phyloP scores from a whole-genome alignment of 2,329 filamentous ascomycete species.

The Drechslerella coelobrocha region DNA sequence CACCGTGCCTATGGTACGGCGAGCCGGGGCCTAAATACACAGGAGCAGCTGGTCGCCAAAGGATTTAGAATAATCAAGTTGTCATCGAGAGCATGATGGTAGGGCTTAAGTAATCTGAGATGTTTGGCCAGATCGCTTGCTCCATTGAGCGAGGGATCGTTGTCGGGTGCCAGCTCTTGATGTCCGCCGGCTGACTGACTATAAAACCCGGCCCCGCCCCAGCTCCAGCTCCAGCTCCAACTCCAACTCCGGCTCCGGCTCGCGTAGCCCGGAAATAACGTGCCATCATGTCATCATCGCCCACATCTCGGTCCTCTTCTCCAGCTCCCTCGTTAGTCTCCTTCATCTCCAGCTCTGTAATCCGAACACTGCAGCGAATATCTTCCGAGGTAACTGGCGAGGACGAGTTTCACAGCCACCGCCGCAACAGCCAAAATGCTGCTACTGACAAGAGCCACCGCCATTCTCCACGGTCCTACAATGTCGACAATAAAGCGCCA shows the following conservation, averaged over 20 bases:
- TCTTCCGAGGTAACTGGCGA: slow-evolving; percentile 46
- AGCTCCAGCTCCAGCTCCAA: background rate
- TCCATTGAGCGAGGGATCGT: background rate
- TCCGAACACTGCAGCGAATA: slow-evolving; percentile 43
- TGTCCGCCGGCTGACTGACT: too few species aligned
- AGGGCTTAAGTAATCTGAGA: too few species aligned
- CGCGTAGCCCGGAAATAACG: slow-evolving; percentile 12
- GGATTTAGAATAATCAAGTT: too few species aligned
- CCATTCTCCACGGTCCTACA: background rate
- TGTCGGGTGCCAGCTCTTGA: background rate
- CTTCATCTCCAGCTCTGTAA: slow-evolving; percentile 45
- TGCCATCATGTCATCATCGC: slow-evolving; percentile 49
- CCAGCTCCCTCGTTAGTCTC: slow-evolving; percentile 45
- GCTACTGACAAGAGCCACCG: slow-evolving; percentile 13
- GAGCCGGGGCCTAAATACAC: background rate
- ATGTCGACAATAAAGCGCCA: slow-evolving; percentile 4
- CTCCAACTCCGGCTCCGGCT: background rate
- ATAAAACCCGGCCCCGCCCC: background rate
- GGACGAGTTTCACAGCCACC: slow-evolving; percentile 42
- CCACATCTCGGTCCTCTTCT: slow-evolving; percentile 42
- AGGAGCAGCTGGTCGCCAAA: too few species aligned
- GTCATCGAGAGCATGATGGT: too few species aligned
- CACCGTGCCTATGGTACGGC: background rate
- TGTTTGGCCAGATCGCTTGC: too few species aligned
- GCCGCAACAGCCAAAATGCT: slow-evolving; percentile 29